A percentile compares a stretch with the other conserved stretches of the same genome.
phyloP scores from a whole-genome alignment of 805 yeast species.

The Candida odintsovae region DNA sequence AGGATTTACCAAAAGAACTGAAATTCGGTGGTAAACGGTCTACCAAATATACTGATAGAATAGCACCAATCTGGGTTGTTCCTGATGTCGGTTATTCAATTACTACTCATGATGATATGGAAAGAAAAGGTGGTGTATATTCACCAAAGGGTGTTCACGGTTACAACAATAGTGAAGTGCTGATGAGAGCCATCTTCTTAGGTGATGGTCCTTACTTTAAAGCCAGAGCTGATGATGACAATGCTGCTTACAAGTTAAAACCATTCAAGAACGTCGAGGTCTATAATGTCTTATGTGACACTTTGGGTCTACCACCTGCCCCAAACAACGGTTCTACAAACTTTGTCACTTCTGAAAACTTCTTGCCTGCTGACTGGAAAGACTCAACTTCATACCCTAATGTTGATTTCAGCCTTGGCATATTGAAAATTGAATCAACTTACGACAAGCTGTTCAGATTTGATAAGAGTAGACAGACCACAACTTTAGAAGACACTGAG shows the following conservation, averaged over 20 bases:
- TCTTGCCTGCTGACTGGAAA: constrained; percentile 39
- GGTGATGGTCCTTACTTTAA: constrained; percentile 78
- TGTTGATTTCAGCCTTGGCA: constrained; percentile 36
- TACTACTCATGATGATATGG: constrained; percentile 54
- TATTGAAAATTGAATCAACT: constrained; percentile 41
- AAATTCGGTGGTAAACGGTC: constrained; percentile 23
- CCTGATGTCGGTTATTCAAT: constrained; percentile 80
- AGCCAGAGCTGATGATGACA: constrained; percentile 9
- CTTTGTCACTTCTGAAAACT: constrained; percentile 23
- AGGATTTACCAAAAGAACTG: constrained; percentile 42
- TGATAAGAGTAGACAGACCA: constrained; percentile 8
- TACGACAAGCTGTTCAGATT: constrained; percentile 39
- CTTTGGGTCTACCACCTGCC: constrained; percentile 45
- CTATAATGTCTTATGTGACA: constrained; percentile 68
- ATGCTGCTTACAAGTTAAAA: constrained; percentile 27
- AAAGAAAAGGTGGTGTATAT: constrained; percentile 21
- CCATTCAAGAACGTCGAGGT: constrained; percentile 74
- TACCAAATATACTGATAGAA: constrained; percentile 42
- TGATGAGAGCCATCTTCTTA: constrained; percentile 80
- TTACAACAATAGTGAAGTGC: constrained; percentile 65
- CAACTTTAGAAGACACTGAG: constrained; percentile 9
- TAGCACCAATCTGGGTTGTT: constrained; percentile 82
- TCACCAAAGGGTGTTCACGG: constrained; percentile 69
- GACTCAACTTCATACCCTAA: constrained; percentile 45
- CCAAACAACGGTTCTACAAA: constrained; percentile 51